Evolutionary conservation across 495 filamentous ascomycete species (phyloP).

Genomic region (Aspergillus ostianus): DNA sequence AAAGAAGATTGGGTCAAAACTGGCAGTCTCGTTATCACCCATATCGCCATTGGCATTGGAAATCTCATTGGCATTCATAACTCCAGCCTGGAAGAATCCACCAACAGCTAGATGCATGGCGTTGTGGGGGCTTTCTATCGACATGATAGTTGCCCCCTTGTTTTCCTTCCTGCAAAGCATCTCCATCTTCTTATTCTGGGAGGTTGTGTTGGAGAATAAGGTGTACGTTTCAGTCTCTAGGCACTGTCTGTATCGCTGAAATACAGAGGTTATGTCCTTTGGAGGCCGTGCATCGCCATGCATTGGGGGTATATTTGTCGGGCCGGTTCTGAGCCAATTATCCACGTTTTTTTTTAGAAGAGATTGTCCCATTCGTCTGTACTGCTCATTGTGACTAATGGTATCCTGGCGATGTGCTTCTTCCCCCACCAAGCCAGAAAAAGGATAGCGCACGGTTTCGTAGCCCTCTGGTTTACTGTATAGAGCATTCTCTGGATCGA

Average conservation of each 20-base stretch:
- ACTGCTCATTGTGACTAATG: neutral
- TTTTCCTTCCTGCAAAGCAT: too few relatives aligned
- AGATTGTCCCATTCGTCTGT: neutral
- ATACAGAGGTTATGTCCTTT: too few relatives aligned
- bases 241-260: too few relatives aligned
- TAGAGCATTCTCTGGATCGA: slow-evolving; percentile 10
- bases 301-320: too few relatives aligned
- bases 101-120: slow-evolving; percentile 30
- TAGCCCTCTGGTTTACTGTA: slow-evolving; percentile 21
- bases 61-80: slow-evolving; percentile 6
- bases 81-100: slow-evolving; percentile 16
- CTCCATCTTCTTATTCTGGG: too few relatives aligned
- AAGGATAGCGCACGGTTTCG: neutral
- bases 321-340: too few relatives aligned
- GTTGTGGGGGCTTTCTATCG: slow-evolving; percentile 33
- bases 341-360: too few relatives aligned
- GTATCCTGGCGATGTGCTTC: neutral
- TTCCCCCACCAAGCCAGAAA: neutral
- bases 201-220: too few relatives aligned
- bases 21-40: slow-evolving; percentile 32
- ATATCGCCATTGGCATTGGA: slow-evolving; percentile 32
- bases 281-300: too few relatives aligned
- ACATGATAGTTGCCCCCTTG: too few relatives aligned
- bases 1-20: slow-evolving; percentile 33
- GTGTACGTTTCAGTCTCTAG: too few relatives aligned